Base-by-base conservation (phyloP, 2,329 filamentous ascomycete genomes). In the Coniochaeta ligniaria region DNA sequence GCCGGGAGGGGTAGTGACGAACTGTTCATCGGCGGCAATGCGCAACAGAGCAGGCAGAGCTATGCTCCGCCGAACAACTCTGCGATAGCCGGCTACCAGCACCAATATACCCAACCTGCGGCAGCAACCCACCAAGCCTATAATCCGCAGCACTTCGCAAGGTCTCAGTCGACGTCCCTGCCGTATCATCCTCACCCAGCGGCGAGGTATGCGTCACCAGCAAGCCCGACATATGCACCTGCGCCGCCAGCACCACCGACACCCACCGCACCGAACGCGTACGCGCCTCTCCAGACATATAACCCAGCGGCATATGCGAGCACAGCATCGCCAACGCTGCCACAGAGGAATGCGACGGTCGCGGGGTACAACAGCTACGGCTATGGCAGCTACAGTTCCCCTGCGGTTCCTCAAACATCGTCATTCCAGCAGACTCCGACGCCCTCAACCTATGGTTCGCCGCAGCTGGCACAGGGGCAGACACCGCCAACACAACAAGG, bases 71-170 rank as follows among this genome's bases (percentile, higher is more conserved):
- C 76, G 33, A 63, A 64, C 65, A 74, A 71, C 72, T 70, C 73
- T 75, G 72, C 80, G 67, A 73, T 80, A 70, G 74, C 78, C 56
- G 76, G 82, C 68, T 81, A 84, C 69, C 78, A 82, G 63, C 78
- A 82, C 63, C 76, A 80, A 63, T 80, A 80, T 67, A 76, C 81
- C 64, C 72, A 76, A 61, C 72, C 77, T 61, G 68, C 77, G 63
- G 74, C 80, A 64, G 74, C 79, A 17, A 75, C 76, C 28, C 76
- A 78, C 57, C 68, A 78, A 24, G 73, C 83, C 50, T 94, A 93
- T 74, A 94, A 93, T 69, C 90, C 91, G 1, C 83, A 89, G 70
- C 78, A 80, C 41, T 94, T 85, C 71, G 77, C 75, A 60, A 78
- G 82, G 60, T 78, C 82, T 36, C 81, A 82, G 62, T 83, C 83